Conservation (phyloP, 257 asterid genomes). For the Ophiorrhiza pumila region DNA sequence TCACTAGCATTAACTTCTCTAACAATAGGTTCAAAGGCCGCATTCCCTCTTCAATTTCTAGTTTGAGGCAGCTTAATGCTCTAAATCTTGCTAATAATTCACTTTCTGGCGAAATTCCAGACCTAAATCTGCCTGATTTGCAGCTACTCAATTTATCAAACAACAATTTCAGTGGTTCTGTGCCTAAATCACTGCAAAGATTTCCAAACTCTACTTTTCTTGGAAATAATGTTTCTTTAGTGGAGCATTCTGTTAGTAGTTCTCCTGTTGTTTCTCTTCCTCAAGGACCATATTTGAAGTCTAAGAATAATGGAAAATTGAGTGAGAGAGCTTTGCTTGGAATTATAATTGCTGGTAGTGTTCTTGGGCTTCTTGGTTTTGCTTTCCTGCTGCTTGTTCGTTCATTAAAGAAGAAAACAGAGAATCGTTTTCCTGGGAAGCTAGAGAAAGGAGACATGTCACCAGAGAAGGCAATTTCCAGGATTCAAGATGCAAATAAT, state of each 20-base stretch:
- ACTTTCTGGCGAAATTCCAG: slow-evolving; percentile 67
- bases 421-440: slow-evolving; percentile 52
- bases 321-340: slow-evolving; percentile 74
- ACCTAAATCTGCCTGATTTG: slow-evolving; percentile 49
- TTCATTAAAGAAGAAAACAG: slow-evolving; percentile 41
- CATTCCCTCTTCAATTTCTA: slow-evolving; percentile 55
- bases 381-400: slow-evolving; percentile 64
- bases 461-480: slow-evolving; percentile 67
- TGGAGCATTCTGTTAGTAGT: slow-evolving; percentile 29
- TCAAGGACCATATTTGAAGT: slow-evolving; percentile 36
- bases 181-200: slow-evolving; percentile 75
- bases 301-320: slow-evolving; percentile 44
- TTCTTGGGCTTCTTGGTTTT: slow-evolving; percentile 62
- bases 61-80: slow-evolving; percentile 48
- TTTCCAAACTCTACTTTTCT: slow-evolving; percentile 66
- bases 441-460: slow-evolving; percentile 74
- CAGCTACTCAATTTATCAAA: slow-evolving; percentile 63
- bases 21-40: slow-evolving; percentile 62
- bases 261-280: slow-evolving; percentile 51
- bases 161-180: slow-evolving; percentile 67
- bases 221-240: slow-evolving; percentile 56
- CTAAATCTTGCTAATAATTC: slow-evolving; percentile 74
- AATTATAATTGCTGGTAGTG: slow-evolving; percentile 59
- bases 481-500: slow-evolving; percentile 65
- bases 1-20: slow-evolving; percentile 57